A percentile compares a stretch with the other conserved stretches of the same genome.
These are phyloP conservation scores for Vanrija sp. DNA, from an alignment of 1,284 basidiomycete genomes.

Conservation along the genomic window DNA sequence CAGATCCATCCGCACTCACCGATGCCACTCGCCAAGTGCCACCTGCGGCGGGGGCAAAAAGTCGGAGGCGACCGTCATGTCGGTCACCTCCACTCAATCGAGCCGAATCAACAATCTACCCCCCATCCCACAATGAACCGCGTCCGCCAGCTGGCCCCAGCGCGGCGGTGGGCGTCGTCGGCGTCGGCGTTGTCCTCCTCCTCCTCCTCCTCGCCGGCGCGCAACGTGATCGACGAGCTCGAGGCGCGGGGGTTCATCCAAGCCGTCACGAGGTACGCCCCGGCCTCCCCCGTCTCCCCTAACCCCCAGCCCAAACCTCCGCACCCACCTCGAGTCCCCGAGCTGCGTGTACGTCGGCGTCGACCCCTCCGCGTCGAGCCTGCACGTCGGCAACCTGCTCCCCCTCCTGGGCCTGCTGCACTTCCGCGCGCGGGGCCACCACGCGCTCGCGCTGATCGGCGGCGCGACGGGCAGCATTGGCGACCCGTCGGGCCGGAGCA, in stretches of 20 bases:
- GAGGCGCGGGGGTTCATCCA: conserved; percentile 50
- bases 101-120: background rate
- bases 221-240: conserved; percentile 47
- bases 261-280: conserved; percentile 49
- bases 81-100: background rate
- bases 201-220: background rate
- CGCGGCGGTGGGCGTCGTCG: background rate
- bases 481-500: conserved; percentile 85
- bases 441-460: conserved; percentile 83
- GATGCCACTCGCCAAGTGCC: background rate
- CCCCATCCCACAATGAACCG: background rate
- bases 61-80: background rate
- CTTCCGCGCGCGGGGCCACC: conserved; percentile 78
- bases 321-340: conserved; percentile 34
- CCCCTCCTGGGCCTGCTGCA: conserved; percentile 83
- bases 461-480: conserved; percentile 96
- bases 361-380: conserved; percentile 82
- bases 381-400: conserved; percentile 92
- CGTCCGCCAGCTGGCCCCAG: too few species aligned
- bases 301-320: conserved; percentile 31
- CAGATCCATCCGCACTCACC: too few species aligned
- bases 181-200: background rate
- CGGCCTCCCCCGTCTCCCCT: too few species aligned
- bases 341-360: conserved; percentile 78
- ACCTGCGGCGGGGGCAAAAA: background rate